phyloP scores from a whole-genome alignment of 257 asterid species.

The Solanum etuberosum region DNA sequence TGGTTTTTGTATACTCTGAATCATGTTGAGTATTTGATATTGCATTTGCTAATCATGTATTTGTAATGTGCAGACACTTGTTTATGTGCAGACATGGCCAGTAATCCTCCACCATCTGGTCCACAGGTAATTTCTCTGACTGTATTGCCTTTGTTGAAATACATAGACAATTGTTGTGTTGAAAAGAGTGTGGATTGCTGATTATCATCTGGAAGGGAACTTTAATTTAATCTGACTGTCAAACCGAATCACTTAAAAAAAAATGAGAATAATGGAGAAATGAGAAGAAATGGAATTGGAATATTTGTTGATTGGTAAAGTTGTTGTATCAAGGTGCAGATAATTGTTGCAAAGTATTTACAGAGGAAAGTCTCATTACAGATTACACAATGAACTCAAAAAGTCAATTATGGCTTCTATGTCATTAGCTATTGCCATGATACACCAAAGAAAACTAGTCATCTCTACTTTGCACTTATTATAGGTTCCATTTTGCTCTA shows the following conservation, averaged over 20 bases:
- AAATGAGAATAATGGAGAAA: not conserved
- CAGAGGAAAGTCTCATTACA: not conserved
- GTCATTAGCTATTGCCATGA: not conserved
- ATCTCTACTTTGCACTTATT: not conserved
- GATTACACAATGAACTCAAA: not conserved
- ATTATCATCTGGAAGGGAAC: not conserved
- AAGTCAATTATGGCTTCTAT: not conserved
- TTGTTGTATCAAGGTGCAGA: not conserved
- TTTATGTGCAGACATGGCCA: slow-evolving; percentile 42
- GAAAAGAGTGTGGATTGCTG: not conserved
- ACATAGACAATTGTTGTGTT: not conserved
- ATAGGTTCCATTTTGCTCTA: not conserved
- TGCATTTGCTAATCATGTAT: not conserved
- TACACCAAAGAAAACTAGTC: not conserved
- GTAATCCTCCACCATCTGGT: slow-evolving; percentile 75
- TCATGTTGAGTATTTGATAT: not conserved
- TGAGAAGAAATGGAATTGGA: not conserved
- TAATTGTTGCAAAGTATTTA: not conserved
- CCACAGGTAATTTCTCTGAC: slow-evolving; percentile 38
- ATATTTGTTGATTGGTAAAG: not conserved
- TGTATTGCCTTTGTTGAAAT: not conserved
- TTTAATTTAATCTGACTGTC: not conserved
- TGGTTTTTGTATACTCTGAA: not conserved
- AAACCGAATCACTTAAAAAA: not conserved
- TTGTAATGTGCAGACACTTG: slow-evolving; percentile 8